A percentile compares a stretch with the other conserved stretches of the same genome.
Conservation (phyloP, 305 asterid species). For the Fraxinus sp. region DNA sequence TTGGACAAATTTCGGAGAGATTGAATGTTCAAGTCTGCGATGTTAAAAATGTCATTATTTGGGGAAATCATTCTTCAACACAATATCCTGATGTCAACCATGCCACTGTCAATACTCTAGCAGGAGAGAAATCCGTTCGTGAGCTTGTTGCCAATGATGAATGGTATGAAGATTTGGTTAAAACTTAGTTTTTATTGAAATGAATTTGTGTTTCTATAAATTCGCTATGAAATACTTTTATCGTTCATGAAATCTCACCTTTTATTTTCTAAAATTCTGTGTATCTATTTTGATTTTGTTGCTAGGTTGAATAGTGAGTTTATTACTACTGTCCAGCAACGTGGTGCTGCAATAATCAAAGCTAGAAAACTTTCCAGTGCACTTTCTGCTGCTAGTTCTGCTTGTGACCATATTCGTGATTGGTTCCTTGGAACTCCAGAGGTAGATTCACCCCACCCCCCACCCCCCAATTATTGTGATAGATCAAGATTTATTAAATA, state of each 20-base stretch:
- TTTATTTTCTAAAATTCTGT: not conserved
- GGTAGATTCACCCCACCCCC: constrained; percentile 40
- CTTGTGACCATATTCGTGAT: constrained; percentile 93
- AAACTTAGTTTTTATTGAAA: not conserved
- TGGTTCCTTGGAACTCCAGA: constrained; percentile 97
- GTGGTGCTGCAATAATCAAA: constrained; percentile 96
- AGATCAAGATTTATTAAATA: not conserved
- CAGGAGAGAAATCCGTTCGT: constrained; percentile 75
- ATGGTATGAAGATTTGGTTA: constrained; percentile 44
- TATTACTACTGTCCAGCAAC: constrained; percentile 81
- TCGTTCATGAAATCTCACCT: not conserved
- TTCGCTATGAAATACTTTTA: not conserved
- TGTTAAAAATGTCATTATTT: constrained; percentile 81
- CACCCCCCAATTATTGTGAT: not conserved
- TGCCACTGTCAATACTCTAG: constrained; percentile 68
- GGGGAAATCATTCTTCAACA: constrained; percentile 97
- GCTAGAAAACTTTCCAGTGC: constrained; percentile 96
- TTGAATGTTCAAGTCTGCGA: constrained; percentile 77
- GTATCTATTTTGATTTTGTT: not conserved
- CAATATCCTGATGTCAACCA: constrained; percentile 97
- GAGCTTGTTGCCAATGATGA: constrained; percentile 72
- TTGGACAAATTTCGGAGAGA: constrained; percentile 90
- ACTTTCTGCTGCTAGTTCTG: constrained; percentile 95
- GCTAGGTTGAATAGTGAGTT: constrained; percentile 78
- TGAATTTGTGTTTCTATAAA: not conserved